Base-by-base conservation (phyloP, 2,329 filamentous ascomycete species). In the Trichophyton benhamiae region DNA sequence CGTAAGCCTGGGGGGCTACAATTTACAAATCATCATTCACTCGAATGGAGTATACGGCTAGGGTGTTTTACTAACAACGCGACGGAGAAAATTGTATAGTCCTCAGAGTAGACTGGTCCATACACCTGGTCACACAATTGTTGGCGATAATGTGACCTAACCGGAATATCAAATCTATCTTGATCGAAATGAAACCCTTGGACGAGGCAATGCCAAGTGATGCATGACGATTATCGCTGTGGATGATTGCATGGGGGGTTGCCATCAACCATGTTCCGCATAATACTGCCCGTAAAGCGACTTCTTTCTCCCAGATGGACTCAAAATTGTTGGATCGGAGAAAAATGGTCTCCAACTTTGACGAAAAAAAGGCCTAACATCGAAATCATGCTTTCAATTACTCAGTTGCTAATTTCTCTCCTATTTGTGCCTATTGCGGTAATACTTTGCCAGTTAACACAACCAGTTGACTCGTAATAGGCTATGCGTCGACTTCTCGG, bases 391-490 rank as follows among this genome's bases (percentile, higher is more conserved):
- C 25, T 27, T 11, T 13, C 20, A 3, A 22, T 52, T 27, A 27
- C 25, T 13, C 9, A 30, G 22, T 25, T 30, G 46, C 20, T 52
- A 1, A 13, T 25, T 15, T 9, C 11, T 6, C 20, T 52, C 22
- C 46, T 52, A 22, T 22, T 52, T 22, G 20, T 27, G 1, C 20
- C 46, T 13, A 7, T 13, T 25, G 2, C 22, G 25, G 46, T 52
- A 5, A 27, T 11, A 52, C 22, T 13, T 48, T 20, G 6, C 9
- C 11, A 11, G 64, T 66, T 1, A 38, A 60, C 17, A 66, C 65
- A 2, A 63, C 64, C 3, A 64, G 60, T 33, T 62, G 65, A 20
- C 57, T 30, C 13, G 58, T 66, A 5, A 60, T 20, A 5, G 64
- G 65, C n/a, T 63, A 66, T 38, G 49, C 33, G 11, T 63, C 64